These are phyloP conservation scores for Sugiyamaella smithiae DNA, from an alignment of 805 yeast genomes.

Conservation along the genomic window DNA sequence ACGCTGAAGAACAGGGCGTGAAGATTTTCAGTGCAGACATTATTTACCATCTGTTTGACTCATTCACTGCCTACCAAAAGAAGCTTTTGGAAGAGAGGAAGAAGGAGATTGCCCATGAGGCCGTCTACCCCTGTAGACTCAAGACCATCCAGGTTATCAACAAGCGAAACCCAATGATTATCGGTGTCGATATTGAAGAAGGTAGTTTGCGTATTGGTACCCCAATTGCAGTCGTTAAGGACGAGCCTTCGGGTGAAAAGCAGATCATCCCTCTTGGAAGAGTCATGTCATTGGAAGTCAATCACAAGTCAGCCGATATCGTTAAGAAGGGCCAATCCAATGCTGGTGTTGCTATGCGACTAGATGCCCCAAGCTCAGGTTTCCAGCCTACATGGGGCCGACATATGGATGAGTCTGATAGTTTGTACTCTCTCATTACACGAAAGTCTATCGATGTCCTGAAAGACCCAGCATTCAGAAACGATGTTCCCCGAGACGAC, in stretches of 20 bases:
- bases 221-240: conserved; percentile 90
- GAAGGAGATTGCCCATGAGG: conserved; percentile 80
- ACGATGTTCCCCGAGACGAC: conserved; percentile 88
- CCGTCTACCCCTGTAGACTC: conserved; percentile 92
- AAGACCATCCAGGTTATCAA: conserved; percentile 94
- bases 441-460: conserved; percentile 94
- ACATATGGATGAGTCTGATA: conserved; percentile 93
- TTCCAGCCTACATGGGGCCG: conserved; percentile 97
- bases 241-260: conserved; percentile 75
- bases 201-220: conserved; percentile 90
- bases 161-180: conserved; percentile 98
- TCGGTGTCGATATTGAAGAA: conserved; percentile 96
- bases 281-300: conserved; percentile 91
- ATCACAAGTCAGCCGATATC: conserved; percentile 74
- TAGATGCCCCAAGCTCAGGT: conserved; percentile 82
- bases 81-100: conserved; percentile 87
- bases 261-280: conserved; percentile 73
- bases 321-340: conserved; percentile 94
- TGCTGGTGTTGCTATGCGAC: conserved; percentile 98
- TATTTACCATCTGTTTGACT: conserved; percentile 94
- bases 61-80: conserved; percentile 87
- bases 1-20: conserved; percentile 90
- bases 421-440: conserved; percentile 81
- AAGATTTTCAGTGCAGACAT: conserved; percentile 93
- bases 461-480: conserved; percentile 97